Evolutionary conservation across 176 grass and related monocot species (phyloP).

Genomic region (Paspalum vaginatum): DNA sequence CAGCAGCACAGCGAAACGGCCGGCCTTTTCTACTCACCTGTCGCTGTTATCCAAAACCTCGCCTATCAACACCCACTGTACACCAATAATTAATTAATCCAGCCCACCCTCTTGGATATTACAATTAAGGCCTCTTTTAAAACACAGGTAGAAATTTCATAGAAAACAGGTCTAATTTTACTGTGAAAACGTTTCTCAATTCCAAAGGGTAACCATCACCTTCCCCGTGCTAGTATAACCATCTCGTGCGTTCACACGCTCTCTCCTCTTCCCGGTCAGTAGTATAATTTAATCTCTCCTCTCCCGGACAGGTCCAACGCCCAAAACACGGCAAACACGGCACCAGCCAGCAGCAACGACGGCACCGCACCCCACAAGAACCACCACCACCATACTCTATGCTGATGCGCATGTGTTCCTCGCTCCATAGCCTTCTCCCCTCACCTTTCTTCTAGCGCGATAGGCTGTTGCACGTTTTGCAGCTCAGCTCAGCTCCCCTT

Average conservation of each 20-base stretch:
- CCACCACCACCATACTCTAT: background rate
- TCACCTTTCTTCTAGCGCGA: background rate
- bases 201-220: too few relatives aligned
- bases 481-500: background rate
- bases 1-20: background rate
- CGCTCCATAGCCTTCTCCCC: background rate
- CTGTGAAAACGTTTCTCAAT: too few relatives aligned
- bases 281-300: too few relatives aligned
- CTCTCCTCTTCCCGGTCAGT: background rate
- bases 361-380: constrained; percentile 17
- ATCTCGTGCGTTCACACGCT: background rate
- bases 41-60: background rate
- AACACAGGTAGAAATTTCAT: too few relatives aligned
- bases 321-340: constrained; percentile 25
- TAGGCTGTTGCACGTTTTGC: constrained; percentile 27
- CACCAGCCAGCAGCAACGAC: constrained; percentile 28
- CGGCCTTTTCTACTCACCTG: constrained; percentile 14
- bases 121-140: too few relatives aligned
- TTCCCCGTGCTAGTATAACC: too few relatives aligned
- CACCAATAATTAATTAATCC: background rate
- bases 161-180: too few relatives aligned
- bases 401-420: constrained; percentile 29
- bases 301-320: background rate
- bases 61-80: background rate
- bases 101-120: background rate